Evolutionary conservation across 305 asterid species (phyloP).

Genomic region (Fraxinus dipetala): DNA sequence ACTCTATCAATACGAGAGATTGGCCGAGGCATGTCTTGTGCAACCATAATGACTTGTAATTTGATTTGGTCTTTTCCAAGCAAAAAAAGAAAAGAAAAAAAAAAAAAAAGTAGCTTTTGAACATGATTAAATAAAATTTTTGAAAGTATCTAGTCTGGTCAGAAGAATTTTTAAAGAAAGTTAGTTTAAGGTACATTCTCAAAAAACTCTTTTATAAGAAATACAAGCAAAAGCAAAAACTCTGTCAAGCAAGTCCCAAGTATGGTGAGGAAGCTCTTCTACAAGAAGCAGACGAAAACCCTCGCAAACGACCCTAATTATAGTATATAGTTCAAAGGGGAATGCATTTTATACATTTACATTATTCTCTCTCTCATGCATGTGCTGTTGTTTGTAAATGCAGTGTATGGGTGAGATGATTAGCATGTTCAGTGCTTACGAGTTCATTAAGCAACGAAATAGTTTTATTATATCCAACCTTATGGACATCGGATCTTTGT

Average conservation of each 20-base stretch:
- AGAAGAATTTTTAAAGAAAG: too few relatives aligned
- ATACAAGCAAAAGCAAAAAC: too few relatives aligned
- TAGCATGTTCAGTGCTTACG: not conserved
- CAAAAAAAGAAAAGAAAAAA: conserved; percentile 18
- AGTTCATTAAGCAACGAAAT: not conserved
- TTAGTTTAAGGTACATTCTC: too few relatives aligned
- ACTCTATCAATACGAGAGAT: conserved; percentile 61
- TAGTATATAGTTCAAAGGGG: not conserved
- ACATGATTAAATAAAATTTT: too few relatives aligned
- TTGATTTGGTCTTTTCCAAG: conserved; percentile 46
- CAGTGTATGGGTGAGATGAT: conserved; percentile 53
- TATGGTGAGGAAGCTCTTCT: too few relatives aligned
- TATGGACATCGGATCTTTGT: not conserved
- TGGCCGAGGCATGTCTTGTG: conserved; percentile 49
- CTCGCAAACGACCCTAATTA: too few relatives aligned
- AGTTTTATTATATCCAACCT: conserved; percentile 3
- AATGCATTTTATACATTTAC: conserved; percentile 22
- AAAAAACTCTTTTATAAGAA: too few relatives aligned
- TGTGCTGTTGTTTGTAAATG: conserved; percentile 60
- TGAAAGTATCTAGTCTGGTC: too few relatives aligned
- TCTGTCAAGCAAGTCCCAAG: too few relatives aligned
- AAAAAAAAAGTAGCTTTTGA: too few relatives aligned
- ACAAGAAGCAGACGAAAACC: too few relatives aligned
- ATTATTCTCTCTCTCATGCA: conserved; percentile 28
- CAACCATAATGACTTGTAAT: conserved; percentile 66